Conservation (phyloP, 768 basidiomycete genomes). For the Trametes cubensis region DNA sequence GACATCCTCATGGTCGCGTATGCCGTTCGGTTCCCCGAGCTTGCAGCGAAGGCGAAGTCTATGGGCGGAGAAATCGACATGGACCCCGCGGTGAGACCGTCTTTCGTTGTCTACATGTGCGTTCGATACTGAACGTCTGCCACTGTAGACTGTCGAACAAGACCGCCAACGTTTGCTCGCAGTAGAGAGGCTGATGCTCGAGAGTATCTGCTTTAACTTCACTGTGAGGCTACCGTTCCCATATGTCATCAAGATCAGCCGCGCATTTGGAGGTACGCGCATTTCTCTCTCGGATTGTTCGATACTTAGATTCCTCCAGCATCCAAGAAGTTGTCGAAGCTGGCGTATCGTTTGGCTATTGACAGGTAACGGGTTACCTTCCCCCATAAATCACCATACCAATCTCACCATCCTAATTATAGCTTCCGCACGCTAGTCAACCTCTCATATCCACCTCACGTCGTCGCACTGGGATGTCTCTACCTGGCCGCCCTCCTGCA, state of each 20-base stretch:
- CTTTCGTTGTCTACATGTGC: neutral
- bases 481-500: slow-evolving; percentile 81
- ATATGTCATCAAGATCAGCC: slow-evolving; percentile 87
- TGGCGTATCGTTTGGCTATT: slow-evolving; percentile 86
- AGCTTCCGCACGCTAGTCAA: slow-evolving; percentile 88
- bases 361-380: slow-evolving; percentile 78
- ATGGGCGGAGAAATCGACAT: slow-evolving; percentile 86
- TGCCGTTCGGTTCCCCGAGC: slow-evolving; percentile 83
- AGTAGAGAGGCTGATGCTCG: slow-evolving; percentile 88
- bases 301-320: slow-evolving; percentile 46
- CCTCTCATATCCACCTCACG: slow-evolving; percentile 88
- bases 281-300: too few relatives aligned
- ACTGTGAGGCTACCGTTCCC: slow-evolving; percentile 83
- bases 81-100: slow-evolving; percentile 62
- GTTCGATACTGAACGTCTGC: slow-evolving; percentile 9
- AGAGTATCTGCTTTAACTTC: slow-evolving; percentile 97
- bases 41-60: slow-evolving; percentile 84
- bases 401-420: slow-evolving; percentile 1
- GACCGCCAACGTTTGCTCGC: slow-evolving; percentile 84
- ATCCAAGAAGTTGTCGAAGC: slow-evolving; percentile 76
- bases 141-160: slow-evolving; percentile 71
- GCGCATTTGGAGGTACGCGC: slow-evolving; percentile 65
- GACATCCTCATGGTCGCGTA: slow-evolving; percentile 90
- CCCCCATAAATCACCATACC: too few relatives aligned
- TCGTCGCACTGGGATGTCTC: slow-evolving; percentile 81